These are phyloP conservation scores for Solidago caesia DNA, from an alignment of 129 eudicot species.

Conservation along the genomic window DNA sequence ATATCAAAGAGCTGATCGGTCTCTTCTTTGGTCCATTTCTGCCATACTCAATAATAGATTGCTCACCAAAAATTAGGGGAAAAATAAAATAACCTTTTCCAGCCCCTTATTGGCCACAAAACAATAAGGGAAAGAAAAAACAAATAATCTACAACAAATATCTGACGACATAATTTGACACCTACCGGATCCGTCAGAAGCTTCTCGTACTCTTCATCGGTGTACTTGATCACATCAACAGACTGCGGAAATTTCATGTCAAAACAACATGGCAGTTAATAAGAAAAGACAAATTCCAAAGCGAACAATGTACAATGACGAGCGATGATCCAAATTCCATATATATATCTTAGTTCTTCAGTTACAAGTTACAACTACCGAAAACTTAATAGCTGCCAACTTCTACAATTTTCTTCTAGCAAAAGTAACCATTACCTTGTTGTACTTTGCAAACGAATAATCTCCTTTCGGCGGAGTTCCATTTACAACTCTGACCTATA, in stretches of 20 bases:
- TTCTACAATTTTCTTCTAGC: not conserved
- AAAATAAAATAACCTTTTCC: too few species aligned
- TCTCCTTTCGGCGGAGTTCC: slow-evolving; percentile 96
- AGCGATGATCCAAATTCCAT: not conserved
- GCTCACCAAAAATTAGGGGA: not conserved
- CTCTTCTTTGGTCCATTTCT: slow-evolving; percentile 96
- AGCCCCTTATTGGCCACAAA: not conserved
- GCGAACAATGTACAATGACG: not conserved
- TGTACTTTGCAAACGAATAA: slow-evolving; percentile 90
- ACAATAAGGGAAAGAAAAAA: not conserved
- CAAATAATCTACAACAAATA: not conserved
- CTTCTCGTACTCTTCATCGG: slow-evolving; percentile 93
- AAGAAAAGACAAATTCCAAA: not conserved
- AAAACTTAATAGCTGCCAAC: not conserved
- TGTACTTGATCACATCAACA: slow-evolving; percentile 81
- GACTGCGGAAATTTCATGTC: slow-evolving; percentile 51
- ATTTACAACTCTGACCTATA: slow-evolving; percentile 94
- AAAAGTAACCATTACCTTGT: slow-evolving; percentile 51
- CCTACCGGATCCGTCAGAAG: slow-evolving; percentile 80
- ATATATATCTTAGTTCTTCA: not conserved
- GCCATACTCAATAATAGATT: slow-evolving; percentile 22
- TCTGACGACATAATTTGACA: slow-evolving; percentile 15
- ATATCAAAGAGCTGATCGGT: slow-evolving; percentile 83
- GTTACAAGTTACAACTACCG: not conserved
- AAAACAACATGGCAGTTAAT: slow-evolving; percentile 17